Evolutionary conservation across 768 basidiomycete genomes (phyloP).

Genomic region (Asterophora lycoperdoides): DNA sequence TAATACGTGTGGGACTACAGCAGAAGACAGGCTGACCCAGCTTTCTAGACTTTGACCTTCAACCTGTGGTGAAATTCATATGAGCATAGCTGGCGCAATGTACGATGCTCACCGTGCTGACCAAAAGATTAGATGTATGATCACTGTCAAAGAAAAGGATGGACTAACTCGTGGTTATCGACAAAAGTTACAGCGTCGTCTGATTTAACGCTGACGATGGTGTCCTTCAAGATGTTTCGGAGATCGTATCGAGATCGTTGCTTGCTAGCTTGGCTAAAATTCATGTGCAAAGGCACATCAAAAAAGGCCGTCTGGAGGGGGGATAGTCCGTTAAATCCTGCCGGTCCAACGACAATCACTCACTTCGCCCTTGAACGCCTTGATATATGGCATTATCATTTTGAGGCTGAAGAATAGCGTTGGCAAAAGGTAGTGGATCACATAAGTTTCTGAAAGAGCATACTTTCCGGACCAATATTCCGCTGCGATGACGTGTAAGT

Average conservation of each 20-base stretch:
- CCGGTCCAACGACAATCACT: slow-evolving; percentile 3
- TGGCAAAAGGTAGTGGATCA: too few species aligned
- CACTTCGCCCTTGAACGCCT: slow-evolving; percentile 64
- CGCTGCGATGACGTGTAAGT: slow-evolving; percentile 31
- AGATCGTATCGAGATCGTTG: slow-evolving; percentile 68
- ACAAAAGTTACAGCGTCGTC: slow-evolving; percentile 86
- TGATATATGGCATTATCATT: slow-evolving; percentile 53
- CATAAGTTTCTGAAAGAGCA: slow-evolving; percentile 16
- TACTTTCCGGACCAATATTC: slow-evolving; percentile 83
- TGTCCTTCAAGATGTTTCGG: slow-evolving; percentile 63
- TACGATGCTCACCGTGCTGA: slow-evolving; percentile 54
- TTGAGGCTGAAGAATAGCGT: slow-evolving; percentile 34
- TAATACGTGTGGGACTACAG: not conserved
- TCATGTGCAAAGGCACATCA: slow-evolving; percentile 86
- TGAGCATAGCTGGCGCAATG: not conserved
- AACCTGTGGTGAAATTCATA: slow-evolving; percentile 29
- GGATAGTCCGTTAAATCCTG: not conserved
- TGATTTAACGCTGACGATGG: slow-evolving; percentile 65
- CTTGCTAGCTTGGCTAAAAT: slow-evolving; percentile 75
- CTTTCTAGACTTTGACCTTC: slow-evolving; percentile 75
- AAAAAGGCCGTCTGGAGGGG: slow-evolving; percentile 73
- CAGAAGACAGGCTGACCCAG: slow-evolving; percentile 50
- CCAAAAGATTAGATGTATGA: slow-evolving; percentile 2
- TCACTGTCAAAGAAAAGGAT: not conserved
- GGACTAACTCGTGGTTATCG: slow-evolving; percentile 81